These are phyloP conservation scores for Eucalyptus fibrosa DNA, from an alignment of 345 rosid species.

Conservation along the genomic window DNA sequence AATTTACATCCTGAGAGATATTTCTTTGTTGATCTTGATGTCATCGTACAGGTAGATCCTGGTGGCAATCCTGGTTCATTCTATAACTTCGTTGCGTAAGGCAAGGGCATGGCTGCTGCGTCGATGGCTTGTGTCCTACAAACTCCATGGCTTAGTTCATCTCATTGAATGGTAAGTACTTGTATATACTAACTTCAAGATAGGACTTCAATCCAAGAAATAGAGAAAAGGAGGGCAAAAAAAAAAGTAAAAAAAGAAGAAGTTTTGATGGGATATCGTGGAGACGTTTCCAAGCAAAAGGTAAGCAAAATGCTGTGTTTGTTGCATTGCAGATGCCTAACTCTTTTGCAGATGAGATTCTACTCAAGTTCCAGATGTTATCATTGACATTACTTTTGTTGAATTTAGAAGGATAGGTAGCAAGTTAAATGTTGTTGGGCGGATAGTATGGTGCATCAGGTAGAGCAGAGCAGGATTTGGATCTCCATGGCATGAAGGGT, in stretches of 20 bases:
- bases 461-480: not conserved
- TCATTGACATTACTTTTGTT: not conserved
- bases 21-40: not conserved
- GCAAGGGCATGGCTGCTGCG: not conserved
- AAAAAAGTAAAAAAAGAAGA: not conserved
- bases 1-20: not conserved
- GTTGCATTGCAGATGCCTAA: not conserved
- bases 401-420: not conserved
- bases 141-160: not conserved
- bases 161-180: not conserved
- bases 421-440: not conserved
- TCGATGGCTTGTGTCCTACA: not conserved
- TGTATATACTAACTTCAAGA: not conserved
- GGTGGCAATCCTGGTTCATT: conserved; percentile 35
- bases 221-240: not conserved
- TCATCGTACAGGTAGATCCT: conserved; percentile 6
- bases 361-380: not conserved
- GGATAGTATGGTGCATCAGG: not conserved
- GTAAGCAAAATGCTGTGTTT: not conserved
- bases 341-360: not conserved
- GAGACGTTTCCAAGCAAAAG: not conserved
- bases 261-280: not conserved
- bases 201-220: not conserved
- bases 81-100: not conserved
- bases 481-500: not conserved